These are phyloP conservation scores for Allium sativum DNA, from an alignment of 106 monocot species.

Conservation along the genomic window DNA sequence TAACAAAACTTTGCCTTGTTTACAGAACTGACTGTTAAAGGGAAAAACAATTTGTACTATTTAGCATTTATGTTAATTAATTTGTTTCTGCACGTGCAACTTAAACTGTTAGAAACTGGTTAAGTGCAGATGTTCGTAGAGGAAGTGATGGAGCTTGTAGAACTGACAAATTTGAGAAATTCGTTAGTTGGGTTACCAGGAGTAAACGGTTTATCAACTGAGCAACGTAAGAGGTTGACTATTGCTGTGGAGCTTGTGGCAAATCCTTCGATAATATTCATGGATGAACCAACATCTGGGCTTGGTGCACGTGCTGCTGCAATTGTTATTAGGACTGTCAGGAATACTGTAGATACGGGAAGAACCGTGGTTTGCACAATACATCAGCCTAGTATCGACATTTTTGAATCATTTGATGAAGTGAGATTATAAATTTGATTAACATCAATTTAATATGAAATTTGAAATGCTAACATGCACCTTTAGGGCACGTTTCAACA, in stretches of 20 bases:
- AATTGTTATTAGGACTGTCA: slow-evolving; percentile 91
- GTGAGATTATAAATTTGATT: slow-evolving; percentile 15
- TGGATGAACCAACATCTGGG: slow-evolving; percentile 93
- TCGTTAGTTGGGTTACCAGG: slow-evolving; percentile 77
- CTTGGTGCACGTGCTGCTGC: slow-evolving; percentile 88
- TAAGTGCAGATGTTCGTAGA: slow-evolving; percentile 58
- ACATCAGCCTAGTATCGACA: slow-evolving; percentile 90
- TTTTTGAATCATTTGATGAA: slow-evolving; percentile 95
- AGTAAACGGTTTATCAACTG: slow-evolving; percentile 73
- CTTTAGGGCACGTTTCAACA: no score
- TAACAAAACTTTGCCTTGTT: no score
- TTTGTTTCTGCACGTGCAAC: background rate
- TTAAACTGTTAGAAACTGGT: no score
- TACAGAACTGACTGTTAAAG: no score
- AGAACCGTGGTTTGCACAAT: slow-evolving; percentile 91
- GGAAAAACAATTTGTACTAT: no score
- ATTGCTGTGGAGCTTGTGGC: slow-evolving; percentile 94
- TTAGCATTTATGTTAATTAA: no score
- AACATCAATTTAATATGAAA: no score
- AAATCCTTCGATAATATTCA: slow-evolving; percentile 89
- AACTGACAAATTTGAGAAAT: slow-evolving; percentile 46
- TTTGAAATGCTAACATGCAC: no score
- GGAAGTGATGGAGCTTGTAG: slow-evolving; percentile 90
- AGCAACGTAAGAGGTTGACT: slow-evolving; percentile 78
- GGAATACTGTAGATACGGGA: slow-evolving; percentile 86